Evolutionary conservation across 345 rosid species (phyloP).

Genomic region (Pugionium cornutum): DNA sequence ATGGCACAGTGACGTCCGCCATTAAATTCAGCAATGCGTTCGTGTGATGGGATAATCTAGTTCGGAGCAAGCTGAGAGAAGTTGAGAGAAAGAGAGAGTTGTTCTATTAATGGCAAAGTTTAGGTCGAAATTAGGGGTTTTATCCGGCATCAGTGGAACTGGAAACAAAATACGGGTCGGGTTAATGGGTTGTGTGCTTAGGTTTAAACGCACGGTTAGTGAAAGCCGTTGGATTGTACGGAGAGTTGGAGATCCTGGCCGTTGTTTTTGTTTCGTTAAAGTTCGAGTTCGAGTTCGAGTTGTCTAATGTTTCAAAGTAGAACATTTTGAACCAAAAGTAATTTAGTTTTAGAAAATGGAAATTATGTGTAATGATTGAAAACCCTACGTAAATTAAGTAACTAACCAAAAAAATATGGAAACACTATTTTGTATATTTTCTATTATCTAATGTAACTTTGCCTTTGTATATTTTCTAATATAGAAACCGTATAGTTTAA

Average conservation of each 20-base stretch:
- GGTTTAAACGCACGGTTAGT: not conserved
- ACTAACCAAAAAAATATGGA: no score
- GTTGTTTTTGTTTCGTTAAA: not conserved
- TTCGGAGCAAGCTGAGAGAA: constrained; percentile 4
- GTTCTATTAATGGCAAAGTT: constrained; percentile 34
- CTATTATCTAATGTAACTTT: no score
- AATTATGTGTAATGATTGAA: no score
- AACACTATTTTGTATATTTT: no score
- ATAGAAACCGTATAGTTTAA: no score
- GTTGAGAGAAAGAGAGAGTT: constrained; percentile 1
- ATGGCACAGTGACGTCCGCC: constrained; percentile 29
- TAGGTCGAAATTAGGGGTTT: constrained; percentile 37
- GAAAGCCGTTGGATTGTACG: constrained; percentile 33
- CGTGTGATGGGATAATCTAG: not conserved
- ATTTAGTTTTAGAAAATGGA: no score
- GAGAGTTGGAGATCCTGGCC: constrained; percentile 5
- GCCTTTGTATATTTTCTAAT: no score
- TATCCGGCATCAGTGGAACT: constrained; percentile 23
- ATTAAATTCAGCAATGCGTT: not conserved
- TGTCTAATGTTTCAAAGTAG: no score
- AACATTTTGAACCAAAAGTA: no score
- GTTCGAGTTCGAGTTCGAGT: no score
- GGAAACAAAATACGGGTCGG: constrained; percentile 26
- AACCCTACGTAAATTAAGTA: no score
- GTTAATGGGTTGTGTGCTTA: constrained; percentile 17